A percentile compares a stretch with the other conserved stretches of the same genome.
phyloP scores from a whole-genome alignment of 768 basidiomycete species.

The Termitomyces sp. region DNA sequence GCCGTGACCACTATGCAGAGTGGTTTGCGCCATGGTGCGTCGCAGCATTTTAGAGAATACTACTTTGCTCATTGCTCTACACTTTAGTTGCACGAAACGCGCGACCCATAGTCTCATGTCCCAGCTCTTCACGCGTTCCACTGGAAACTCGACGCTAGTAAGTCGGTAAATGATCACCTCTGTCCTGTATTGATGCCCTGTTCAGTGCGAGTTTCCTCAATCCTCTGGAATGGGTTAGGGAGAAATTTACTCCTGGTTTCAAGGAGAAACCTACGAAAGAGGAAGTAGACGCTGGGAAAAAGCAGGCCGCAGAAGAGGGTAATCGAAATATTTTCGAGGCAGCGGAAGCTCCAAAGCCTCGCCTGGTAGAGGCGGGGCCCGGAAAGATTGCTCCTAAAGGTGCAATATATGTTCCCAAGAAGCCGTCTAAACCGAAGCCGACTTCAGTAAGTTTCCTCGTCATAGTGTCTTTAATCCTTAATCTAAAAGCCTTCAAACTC shows the following conservation, averaged over 20 bases:
- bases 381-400: not conserved
- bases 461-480: not conserved
- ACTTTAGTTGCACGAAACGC: conserved; percentile 7
- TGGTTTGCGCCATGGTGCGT: conserved; percentile 19
- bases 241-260: conserved; percentile 45
- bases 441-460: conserved; percentile 18
- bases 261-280: conserved; percentile 40
- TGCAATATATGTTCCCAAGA: conserved; percentile 8
- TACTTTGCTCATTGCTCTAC: conserved; percentile 1
- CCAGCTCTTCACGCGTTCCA: conserved; percentile 19
- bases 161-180: conserved; percentile 11
- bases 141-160: conserved; percentile 41
- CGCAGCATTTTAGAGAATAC: conserved; percentile 8
- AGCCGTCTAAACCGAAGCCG: conserved; percentile 19
- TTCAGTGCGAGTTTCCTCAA: conserved; percentile 43
- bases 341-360: conserved; percentile 14
- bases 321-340: conserved; percentile 48
- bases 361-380: not conserved
- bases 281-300: conserved; percentile 39
- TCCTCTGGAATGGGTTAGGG: conserved; percentile 60
- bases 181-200: conserved; percentile 2
- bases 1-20: conserved; percentile 10
- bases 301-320: conserved; percentile 37
- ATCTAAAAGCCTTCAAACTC: conserved; percentile 2
- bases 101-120: conserved; percentile 2